These are phyloP conservation scores for Batkoa obscura DNA, from an alignment of 371 early-diverging fungal genomes.

Conservation along the genomic window DNA sequence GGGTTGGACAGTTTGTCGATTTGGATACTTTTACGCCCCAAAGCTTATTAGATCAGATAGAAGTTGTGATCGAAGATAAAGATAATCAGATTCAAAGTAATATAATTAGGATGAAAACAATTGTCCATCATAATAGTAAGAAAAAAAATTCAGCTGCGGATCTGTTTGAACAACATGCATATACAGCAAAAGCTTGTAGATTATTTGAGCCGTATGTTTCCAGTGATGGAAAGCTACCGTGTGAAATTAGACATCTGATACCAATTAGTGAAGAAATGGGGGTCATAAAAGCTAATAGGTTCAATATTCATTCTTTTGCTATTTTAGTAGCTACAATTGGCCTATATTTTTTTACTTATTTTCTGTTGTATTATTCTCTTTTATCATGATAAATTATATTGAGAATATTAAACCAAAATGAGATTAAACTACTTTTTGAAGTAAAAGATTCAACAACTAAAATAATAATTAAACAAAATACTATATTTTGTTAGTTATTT, in stretches of 20 bases:
- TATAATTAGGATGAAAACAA: not conserved
- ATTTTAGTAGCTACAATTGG: not conserved
- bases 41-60: not conserved
- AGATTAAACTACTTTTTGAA: too few relatives aligned
- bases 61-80: not conserved
- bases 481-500: too few relatives aligned
- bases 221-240: not conserved
- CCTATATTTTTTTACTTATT: too few relatives aligned
- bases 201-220: not conserved
- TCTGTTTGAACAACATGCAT: not conserved
- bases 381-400: too few relatives aligned
- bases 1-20: not conserved
- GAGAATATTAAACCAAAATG: too few relatives aligned
- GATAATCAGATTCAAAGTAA: not conserved
- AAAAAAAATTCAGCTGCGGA: not conserved
- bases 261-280: not conserved
- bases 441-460: too few relatives aligned
- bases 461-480: too few relatives aligned
- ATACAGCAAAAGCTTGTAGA: not conserved
- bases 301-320: not conserved
- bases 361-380: too few relatives aligned
- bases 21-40: not conserved
- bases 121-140: not conserved
- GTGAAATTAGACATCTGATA: not conserved
- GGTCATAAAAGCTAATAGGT: not conserved